phyloP scores from a whole-genome alignment of 2,329 filamentous ascomycete genomes.

The Diaporthe helianthi region DNA sequence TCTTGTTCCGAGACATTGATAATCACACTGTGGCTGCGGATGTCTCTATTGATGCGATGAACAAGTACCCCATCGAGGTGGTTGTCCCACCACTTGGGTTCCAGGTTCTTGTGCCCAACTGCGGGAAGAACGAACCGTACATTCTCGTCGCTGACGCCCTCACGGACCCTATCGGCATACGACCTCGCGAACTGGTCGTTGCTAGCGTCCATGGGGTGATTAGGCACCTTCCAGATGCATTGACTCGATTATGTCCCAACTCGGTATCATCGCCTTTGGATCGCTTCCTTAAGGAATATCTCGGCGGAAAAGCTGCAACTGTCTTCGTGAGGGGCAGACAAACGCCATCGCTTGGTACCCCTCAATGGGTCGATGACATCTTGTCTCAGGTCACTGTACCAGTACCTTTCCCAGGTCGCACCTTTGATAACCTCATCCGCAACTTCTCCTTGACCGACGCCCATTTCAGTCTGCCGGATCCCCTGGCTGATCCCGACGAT shows the following conservation, averaged over 20 bases:
- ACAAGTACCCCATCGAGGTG: slow-evolving; percentile 80
- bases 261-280: slow-evolving; percentile 85
- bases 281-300: slow-evolving; percentile 78
- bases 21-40: slow-evolving; percentile 79
- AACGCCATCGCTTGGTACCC: slow-evolving; percentile 70
- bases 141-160: slow-evolving; percentile 81
- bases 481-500: slow-evolving; percentile 76
- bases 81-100: slow-evolving; percentile 82
- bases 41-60: slow-evolving; percentile 73
- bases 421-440: slow-evolving; percentile 82
- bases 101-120: slow-evolving; percentile 84
- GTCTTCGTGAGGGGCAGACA: slow-evolving; percentile 84
- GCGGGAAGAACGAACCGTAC: slow-evolving; percentile 71
- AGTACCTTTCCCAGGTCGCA: slow-evolving; percentile 81
- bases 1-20: slow-evolving; percentile 79
- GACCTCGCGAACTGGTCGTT: slow-evolving; percentile 71
- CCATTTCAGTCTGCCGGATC: slow-evolving; percentile 84
- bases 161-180: slow-evolving; percentile 71
- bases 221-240: slow-evolving; percentile 72
- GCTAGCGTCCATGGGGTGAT: slow-evolving; percentile 77
- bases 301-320: slow-evolving; percentile 79
- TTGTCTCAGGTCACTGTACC: slow-evolving; percentile 83
- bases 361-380: slow-evolving; percentile 82
- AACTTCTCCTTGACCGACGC: slow-evolving; percentile 89
- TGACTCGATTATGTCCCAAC: slow-evolving; percentile 78